These are phyloP conservation scores for Hymenochaete sp. DNA, from an alignment of 1,284 basidiomycete species.

Conservation along the genomic window DNA sequence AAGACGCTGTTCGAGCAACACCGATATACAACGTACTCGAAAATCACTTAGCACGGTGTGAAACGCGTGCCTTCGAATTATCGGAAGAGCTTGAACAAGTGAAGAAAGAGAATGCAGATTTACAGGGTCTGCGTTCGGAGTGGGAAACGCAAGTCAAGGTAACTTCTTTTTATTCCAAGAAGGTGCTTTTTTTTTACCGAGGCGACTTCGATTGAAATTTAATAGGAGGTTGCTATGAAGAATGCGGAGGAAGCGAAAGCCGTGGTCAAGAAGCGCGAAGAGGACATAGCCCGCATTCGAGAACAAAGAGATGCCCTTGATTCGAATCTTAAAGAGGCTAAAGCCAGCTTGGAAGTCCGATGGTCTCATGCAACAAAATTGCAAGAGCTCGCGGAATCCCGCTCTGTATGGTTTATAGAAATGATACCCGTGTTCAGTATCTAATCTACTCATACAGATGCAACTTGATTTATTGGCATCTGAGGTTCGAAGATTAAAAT, in stretches of 20 bases:
- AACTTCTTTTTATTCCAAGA: too few species aligned
- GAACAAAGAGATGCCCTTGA: slow-evolving; percentile 72
- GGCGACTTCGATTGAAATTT: too few species aligned
- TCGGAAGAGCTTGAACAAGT: too few species aligned
- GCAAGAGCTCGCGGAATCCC: slow-evolving; percentile 61
- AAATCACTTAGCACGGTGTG: too few species aligned
- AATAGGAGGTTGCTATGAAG: slow-evolving; percentile 12
- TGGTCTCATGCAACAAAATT: slow-evolving; percentile 61
- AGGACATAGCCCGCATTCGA: slow-evolving; percentile 69
- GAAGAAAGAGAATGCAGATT: too few species aligned
- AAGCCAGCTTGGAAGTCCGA: slow-evolving; percentile 58
- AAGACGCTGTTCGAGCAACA: too few species aligned
- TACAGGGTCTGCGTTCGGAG: too few species aligned
- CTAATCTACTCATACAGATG: slow-evolving; percentile 39
- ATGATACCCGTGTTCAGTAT: slow-evolving; percentile 13
- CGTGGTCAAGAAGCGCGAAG: slow-evolving; percentile 57
- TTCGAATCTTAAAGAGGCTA: slow-evolving; percentile 68
- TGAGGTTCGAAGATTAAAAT: slow-evolving; percentile 70
- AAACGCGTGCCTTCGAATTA: too few species aligned
- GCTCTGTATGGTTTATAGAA: slow-evolving; percentile 40
- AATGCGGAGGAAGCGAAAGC: slow-evolving; percentile 39
- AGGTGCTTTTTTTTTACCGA: too few species aligned
- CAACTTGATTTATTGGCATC: slow-evolving; percentile 67
- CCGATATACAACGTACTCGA: too few species aligned
- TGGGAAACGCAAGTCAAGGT: too few species aligned